Evolutionary conservation across 257 asterid genomes (phyloP).

Genomic region (Scutellaria baicalensis): DNA sequence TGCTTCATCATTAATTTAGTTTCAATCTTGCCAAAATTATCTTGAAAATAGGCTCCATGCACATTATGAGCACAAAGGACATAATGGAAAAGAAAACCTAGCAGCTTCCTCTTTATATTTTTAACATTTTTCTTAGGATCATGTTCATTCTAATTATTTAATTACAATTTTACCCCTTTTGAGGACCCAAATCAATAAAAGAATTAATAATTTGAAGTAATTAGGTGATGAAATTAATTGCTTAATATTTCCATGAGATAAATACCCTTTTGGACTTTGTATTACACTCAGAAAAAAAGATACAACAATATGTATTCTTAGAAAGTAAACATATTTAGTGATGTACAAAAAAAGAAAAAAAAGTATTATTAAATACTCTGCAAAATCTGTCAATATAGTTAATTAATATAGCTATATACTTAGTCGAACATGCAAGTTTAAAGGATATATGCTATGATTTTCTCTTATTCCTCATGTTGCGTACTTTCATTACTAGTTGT

Average conservation of each 20-base stretch:
- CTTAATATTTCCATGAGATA: too few species aligned
- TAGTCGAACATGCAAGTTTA: not conserved
- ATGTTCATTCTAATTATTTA: too few species aligned
- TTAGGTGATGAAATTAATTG: too few species aligned
- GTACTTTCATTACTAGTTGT: constrained; percentile 84
- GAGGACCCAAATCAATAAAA: not conserved
- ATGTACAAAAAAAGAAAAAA: constrained; percentile 31
- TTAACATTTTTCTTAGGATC: too few species aligned
- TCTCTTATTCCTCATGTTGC: constrained; percentile 70
- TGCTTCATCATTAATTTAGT: not conserved
- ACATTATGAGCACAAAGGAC: too few species aligned
- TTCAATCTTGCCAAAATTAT: too few species aligned
- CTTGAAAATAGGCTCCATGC: too few species aligned
- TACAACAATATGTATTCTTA: constrained; percentile 17
- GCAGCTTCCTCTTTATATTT: too few species aligned
- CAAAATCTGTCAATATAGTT: constrained; percentile 14
- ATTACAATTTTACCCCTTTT: too few species aligned
- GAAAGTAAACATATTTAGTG: constrained; percentile 11
- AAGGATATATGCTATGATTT: constrained; percentile 12
- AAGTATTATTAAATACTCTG: constrained; percentile 13
- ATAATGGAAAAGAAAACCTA: too few species aligned
- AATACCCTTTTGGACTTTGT: constrained; percentile 9
- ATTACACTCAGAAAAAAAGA: constrained; percentile 25
- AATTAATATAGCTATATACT: constrained; percentile 20
- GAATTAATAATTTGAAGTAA: too few species aligned